A percentile compares a stretch with the other conserved stretches of the same genome.
phyloP scores from a whole-genome alignment of 2,329 filamentous ascomycete species.

The Fusarium sp. region DNA sequence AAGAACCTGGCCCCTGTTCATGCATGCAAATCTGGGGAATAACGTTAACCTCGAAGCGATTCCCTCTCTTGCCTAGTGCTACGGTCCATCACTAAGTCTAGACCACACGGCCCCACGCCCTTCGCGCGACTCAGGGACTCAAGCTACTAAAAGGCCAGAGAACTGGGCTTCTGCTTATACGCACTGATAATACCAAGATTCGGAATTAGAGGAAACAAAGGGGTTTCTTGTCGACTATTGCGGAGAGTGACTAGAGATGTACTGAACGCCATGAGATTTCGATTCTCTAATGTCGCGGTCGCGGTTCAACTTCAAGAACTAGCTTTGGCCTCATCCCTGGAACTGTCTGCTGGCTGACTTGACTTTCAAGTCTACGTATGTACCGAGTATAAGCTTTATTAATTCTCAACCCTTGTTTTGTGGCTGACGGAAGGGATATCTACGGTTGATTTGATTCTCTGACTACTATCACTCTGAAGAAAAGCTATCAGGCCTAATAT shows the following conservation, averaged over 20 bases:
- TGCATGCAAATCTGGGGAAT: not conserved
- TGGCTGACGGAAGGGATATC: not conserved
- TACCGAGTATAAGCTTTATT: not conserved
- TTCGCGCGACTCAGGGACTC: constrained; percentile 7
- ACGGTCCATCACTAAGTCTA: constrained; percentile 1
- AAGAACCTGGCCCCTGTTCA: constrained; percentile 3
- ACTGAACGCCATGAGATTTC: not conserved
- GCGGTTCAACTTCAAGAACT: not conserved
- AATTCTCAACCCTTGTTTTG: not conserved
- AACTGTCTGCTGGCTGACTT: not conserved
- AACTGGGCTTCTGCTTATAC: too few species aligned
- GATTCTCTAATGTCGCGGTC: not conserved
- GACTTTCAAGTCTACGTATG: not conserved
- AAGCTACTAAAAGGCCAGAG: too few species aligned
- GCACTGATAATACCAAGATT: too few species aligned
- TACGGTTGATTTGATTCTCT: not conserved
- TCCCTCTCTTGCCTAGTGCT: not conserved
- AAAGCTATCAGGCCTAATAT: not conserved
- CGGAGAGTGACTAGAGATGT: not conserved
- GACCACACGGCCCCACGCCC: constrained; percentile 6
- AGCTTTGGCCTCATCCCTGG: not conserved
- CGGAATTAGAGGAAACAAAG: too few species aligned
- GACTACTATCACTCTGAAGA: not conserved
- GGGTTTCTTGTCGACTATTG: too few species aligned
- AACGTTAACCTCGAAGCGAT: constrained; percentile 11